phyloP scores from a whole-genome alignment of 2,329 filamentous ascomycete genomes.

The Xylariales sp. region DNA sequence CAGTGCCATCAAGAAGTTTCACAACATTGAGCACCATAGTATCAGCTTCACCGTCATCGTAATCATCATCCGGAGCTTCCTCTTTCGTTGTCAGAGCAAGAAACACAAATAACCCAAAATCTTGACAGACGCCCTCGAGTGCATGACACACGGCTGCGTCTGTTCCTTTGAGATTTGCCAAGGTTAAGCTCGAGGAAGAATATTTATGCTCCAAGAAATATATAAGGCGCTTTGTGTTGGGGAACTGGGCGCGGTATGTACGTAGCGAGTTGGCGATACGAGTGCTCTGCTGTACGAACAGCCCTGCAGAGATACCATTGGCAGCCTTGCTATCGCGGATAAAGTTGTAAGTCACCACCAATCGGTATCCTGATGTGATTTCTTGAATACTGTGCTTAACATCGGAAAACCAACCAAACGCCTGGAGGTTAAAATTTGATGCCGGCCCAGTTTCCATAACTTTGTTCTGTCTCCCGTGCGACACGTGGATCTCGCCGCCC shows the following conservation, averaged over 20 bases:
- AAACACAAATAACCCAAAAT: slow-evolving; percentile 11
- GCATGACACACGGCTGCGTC: slow-evolving; percentile 13
- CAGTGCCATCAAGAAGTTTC: slow-evolving; percentile 6
- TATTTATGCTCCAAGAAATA: slow-evolving; percentile 19
- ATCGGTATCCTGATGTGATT: slow-evolving; percentile 36
- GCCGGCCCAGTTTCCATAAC: slow-evolving; percentile 23
- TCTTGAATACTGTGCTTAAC: slow-evolving; percentile 41
- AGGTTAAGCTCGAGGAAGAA: slow-evolving; percentile 13
- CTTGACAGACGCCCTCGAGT: slow-evolving; percentile 10
- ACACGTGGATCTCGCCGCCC: slow-evolving; percentile 36
- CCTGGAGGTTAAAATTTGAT: slow-evolving; percentile 25
- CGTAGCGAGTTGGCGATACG: slow-evolving; percentile 6
- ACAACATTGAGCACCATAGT: slow-evolving; percentile 6
- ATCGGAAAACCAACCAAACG: slow-evolving; percentile 41
- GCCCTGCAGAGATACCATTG: slow-evolving; percentile 8
- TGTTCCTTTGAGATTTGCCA: slow-evolving; percentile 17
- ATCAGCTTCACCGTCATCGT: slow-evolving; percentile 4
- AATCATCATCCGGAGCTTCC: background rate
- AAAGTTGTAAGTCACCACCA: slow-evolving; percentile 46
- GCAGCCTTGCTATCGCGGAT: slow-evolving; percentile 23
- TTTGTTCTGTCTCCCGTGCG: slow-evolving; percentile 24
- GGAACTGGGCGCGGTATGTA: slow-evolving; percentile 5
- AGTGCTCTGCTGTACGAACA: slow-evolving; percentile 10
- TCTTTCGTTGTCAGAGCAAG: slow-evolving; percentile 15
- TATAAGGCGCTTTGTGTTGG: slow-evolving; percentile 4